These are phyloP conservation scores for Kwoniella heveanensis DNA, from an alignment of 768 basidiomycete genomes.

Conservation along the genomic window DNA sequence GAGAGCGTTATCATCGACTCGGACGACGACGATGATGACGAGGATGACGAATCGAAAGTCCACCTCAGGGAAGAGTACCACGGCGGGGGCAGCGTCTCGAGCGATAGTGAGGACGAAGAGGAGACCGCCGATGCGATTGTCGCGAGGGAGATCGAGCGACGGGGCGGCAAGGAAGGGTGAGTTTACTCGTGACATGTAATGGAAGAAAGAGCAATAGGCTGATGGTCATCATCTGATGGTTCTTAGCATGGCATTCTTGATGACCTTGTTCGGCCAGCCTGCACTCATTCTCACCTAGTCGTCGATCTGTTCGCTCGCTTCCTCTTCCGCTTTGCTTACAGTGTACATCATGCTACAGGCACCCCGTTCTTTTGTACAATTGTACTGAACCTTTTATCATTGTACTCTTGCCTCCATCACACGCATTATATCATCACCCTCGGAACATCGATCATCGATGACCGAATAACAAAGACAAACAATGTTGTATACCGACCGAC, in stretches of 20 bases:
- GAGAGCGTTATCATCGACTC: slow-evolving; percentile 20
- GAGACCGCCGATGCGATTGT: slow-evolving; percentile 46
- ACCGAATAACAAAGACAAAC: too few species aligned
- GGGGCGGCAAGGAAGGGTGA: slow-evolving; percentile 51
- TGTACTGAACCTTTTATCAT: too few species aligned
- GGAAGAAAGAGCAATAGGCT: neutral
- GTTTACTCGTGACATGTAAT: slow-evolving; percentile 20
- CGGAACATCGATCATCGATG: too few species aligned
- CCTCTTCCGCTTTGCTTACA: too few species aligned
- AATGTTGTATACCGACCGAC: too few species aligned
- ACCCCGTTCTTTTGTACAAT: too few species aligned
- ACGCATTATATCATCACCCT: too few species aligned
- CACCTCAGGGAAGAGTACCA: slow-evolving; percentile 37
- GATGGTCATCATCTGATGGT: neutral
- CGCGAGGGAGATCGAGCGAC: slow-evolving; percentile 37
- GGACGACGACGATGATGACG: slow-evolving; percentile 30
- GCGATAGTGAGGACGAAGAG: slow-evolving; percentile 44
- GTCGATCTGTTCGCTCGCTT: too few species aligned
- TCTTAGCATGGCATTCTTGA: slow-evolving; percentile 44
- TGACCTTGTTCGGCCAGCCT: slow-evolving; percentile 52
- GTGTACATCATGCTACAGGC: too few species aligned
- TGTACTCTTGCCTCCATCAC: too few species aligned
- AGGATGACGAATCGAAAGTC: slow-evolving; percentile 31
- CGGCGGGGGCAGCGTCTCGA: slow-evolving; percentile 1
- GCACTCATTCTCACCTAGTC: slow-evolving; percentile 50